Percentiles rank a stretch among this genome's conserved stretches.
Evolutionary conservation across 139 green algal species (phyloP).

Genomic region (Chlorokybus atmophyticus): DNA sequence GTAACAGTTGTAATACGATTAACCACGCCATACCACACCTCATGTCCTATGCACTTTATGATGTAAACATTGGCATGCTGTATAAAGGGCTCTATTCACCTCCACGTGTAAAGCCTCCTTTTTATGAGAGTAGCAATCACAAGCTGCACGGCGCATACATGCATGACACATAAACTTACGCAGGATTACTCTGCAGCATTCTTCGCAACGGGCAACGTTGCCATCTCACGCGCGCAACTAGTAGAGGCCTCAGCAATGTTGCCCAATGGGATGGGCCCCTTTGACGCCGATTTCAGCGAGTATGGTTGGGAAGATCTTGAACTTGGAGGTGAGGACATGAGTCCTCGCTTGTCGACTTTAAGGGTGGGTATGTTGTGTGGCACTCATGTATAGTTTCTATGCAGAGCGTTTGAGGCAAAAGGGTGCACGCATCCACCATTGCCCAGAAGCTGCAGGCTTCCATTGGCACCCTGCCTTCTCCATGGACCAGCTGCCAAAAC

Average conservation of each 20-base stretch:
- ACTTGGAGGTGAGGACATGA: conserved; percentile 29
- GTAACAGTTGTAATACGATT: too few species aligned
- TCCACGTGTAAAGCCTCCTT: too few species aligned
- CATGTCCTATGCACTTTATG: too few species aligned
- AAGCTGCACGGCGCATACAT: too few species aligned
- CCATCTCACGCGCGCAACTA: conserved; percentile 18
- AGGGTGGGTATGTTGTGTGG: too few species aligned
- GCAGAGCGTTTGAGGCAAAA: conserved; percentile 25
- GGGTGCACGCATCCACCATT: conserved; percentile 24
- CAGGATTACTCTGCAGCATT: conserved; percentile 34
- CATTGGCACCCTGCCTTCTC: conserved; percentile 32
- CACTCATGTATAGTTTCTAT: too few species aligned
- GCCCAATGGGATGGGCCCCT: conserved; percentile 7
- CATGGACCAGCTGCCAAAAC: conserved; percentile 15
- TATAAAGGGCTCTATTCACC: too few species aligned
- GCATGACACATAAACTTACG: too few species aligned
- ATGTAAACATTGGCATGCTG: too few species aligned
- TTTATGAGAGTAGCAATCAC: too few species aligned
- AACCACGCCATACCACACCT: too few species aligned
- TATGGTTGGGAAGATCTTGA: conserved; percentile 38
- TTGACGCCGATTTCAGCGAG: conserved; percentile 30
- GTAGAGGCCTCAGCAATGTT: not conserved
- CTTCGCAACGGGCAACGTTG: conserved; percentile 36
- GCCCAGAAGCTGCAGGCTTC: conserved; percentile 29
- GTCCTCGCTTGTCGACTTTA: too few species aligned